Conservation (phyloP, 495 filamentous ascomycete genomes). For the Penicillium goetzii region DNA sequence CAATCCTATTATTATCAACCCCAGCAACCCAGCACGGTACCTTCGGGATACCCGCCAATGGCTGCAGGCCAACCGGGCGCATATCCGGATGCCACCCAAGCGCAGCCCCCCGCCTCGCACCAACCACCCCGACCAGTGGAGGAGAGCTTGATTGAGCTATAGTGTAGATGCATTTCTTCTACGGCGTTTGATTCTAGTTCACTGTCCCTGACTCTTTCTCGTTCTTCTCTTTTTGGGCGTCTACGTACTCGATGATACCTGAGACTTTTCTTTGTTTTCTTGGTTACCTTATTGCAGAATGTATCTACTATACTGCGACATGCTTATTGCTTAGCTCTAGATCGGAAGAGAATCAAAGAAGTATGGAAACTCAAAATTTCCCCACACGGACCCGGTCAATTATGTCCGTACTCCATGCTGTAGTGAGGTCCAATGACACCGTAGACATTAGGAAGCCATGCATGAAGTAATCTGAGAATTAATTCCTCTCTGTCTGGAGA, state of each 20-base stretch:
- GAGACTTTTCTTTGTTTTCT: not conserved
- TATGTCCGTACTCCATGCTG: not conserved
- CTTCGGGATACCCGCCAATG: slow-evolving; percentile 44
- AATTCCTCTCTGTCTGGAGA: not conserved
- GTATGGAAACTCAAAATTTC: slow-evolving; percentile 8
- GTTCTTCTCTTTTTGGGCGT: not conserved
- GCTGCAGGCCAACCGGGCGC: slow-evolving; percentile 44
- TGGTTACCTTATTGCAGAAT: not conserved
- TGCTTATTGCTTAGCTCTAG: not conserved
- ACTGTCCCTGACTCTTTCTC: slow-evolving; percentile 8
- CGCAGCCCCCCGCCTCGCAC: slow-evolving; percentile 40
- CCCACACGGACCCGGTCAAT: not conserved
- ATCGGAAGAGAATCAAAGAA: slow-evolving; percentile 2
- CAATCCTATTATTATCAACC: slow-evolving; percentile 48
- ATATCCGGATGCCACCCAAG: slow-evolving; percentile 70
- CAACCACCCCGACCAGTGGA: slow-evolving; percentile 63
- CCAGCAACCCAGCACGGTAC: slow-evolving; percentile 50
- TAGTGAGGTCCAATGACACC: not conserved
- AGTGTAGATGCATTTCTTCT: slow-evolving; percentile 21
- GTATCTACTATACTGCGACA: not conserved
- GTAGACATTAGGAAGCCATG: not conserved
- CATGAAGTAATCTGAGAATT: not conserved
- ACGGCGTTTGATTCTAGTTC: slow-evolving; percentile 10
- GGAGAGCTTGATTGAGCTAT: slow-evolving; percentile 87
- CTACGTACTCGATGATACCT: slow-evolving; percentile 14